A percentile compares a stretch with the other conserved stretches of the same genome.
Conservation (phyloP, 441 rosid genomes). For the Gossypium schwendimanii region DNA sequence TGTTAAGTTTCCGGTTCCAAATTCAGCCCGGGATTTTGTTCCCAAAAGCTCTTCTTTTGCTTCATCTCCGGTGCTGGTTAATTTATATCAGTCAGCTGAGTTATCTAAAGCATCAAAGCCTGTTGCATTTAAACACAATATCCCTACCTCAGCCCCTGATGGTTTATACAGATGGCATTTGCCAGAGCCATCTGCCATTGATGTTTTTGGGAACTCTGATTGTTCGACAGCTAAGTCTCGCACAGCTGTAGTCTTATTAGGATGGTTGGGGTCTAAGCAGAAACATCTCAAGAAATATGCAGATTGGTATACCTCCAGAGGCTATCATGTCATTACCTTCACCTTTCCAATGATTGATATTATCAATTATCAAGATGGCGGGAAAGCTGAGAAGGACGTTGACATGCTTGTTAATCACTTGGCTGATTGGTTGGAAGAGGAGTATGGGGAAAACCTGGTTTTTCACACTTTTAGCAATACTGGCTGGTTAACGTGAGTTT, state of each 20-base stretch:
- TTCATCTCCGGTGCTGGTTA: slow-evolving; percentile 41
- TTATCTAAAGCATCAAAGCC: slow-evolving; percentile 62
- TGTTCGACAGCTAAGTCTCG: slow-evolving; percentile 59
- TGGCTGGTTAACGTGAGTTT: slow-evolving; percentile 84
- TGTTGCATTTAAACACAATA: slow-evolving; percentile 19
- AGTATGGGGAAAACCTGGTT: slow-evolving; percentile 69
- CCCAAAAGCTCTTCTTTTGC: slow-evolving; percentile 29
- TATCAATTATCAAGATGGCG: slow-evolving; percentile 79
- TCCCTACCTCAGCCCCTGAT: slow-evolving; percentile 44
- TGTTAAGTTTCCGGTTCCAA: slow-evolving; percentile 31
- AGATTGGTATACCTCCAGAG: slow-evolving; percentile 83
- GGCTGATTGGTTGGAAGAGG: slow-evolving; percentile 88
- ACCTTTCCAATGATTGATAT: slow-evolving; percentile 81
- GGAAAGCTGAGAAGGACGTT: slow-evolving; percentile 76
- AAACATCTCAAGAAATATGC: slow-evolving; percentile 85
- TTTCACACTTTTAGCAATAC: slow-evolving; percentile 98
- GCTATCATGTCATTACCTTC: slow-evolving; percentile 85
- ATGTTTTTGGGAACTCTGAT: slow-evolving; percentile 43
- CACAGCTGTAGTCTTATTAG: slow-evolving; percentile 83
- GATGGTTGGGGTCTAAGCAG: slow-evolving; percentile 98
- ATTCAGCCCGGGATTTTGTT: slow-evolving; percentile 22
- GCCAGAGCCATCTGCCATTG: slow-evolving; percentile 54
- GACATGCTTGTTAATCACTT: slow-evolving; percentile 79
- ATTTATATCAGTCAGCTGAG: slow-evolving; percentile 56
- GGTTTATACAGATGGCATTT: slow-evolving; percentile 83